These are phyloP conservation scores for Camellia oleifera DNA, from an alignment of 179 eudicot species.

Conservation along the genomic window DNA sequence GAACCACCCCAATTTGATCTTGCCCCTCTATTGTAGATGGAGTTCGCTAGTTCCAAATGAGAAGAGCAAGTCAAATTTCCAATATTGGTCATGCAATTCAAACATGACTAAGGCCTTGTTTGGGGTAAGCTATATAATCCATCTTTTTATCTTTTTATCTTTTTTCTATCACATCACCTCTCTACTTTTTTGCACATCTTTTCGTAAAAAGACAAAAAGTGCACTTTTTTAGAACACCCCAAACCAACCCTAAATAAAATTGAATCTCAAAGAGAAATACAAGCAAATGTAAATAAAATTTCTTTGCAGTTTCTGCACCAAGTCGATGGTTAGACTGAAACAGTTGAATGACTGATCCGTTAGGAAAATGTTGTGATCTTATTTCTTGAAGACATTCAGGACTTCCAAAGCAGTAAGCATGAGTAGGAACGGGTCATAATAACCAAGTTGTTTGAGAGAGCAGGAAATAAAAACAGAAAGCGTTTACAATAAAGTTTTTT, in stretches of 20 bases:
- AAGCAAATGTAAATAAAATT: neutral
- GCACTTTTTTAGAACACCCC: too few species aligned
- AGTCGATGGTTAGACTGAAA: neutral
- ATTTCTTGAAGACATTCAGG: too few species aligned
- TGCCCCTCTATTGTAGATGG: neutral
- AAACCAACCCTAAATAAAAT: too few species aligned
- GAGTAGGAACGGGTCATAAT: neutral
- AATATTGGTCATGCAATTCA: neutral
- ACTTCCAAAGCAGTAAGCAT: too few species aligned
- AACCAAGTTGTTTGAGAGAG: neutral
- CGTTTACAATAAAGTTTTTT: neutral
- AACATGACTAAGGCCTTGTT: too few species aligned
- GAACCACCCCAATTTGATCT: neutral
- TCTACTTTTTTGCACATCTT: too few species aligned
- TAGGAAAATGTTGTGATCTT: too few species aligned
- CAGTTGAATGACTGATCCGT: neutral
- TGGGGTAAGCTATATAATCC: too few species aligned
- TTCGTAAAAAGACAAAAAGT: too few species aligned
- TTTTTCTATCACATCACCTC: too few species aligned
- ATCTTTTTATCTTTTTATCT: too few species aligned
- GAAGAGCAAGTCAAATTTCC: slow-evolving; percentile 4
- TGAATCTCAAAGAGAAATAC: neutral
- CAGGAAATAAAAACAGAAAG: neutral
- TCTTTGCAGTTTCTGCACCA: neutral
- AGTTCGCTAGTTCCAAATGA: neutral